phyloP scores from a whole-genome alignment of 495 filamentous ascomycete species.

The Trypethelium eluteriae region DNA sequence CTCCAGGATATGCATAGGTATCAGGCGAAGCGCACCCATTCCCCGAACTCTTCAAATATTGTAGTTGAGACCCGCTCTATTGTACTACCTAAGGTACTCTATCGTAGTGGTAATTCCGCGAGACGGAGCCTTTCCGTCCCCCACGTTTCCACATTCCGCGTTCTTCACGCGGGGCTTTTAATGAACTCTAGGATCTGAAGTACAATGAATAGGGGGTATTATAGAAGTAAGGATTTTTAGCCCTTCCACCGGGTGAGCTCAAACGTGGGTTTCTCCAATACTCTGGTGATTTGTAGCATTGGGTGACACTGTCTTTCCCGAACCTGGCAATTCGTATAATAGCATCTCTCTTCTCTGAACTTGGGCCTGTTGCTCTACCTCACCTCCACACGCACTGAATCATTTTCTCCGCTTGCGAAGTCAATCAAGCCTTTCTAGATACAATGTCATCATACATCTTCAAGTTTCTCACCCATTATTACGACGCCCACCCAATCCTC shows the following conservation, averaged over 20 bases:
- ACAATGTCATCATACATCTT: not conserved
- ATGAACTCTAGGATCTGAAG: not conserved
- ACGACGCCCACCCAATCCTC: conserved; percentile 25
- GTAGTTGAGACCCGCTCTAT: not conserved
- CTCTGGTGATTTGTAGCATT: no score
- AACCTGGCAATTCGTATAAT: no score
- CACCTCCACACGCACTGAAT: not conserved
- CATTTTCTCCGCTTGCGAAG: not conserved
- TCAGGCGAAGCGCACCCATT: no score
- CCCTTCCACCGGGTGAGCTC: no score
- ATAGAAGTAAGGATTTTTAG: no score
- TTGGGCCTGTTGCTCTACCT: no score
- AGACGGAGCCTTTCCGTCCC: not conserved
- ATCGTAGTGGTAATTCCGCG: not conserved
- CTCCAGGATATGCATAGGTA: no score
- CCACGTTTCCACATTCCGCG: not conserved
- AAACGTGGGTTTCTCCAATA: no score
- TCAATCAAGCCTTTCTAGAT: not conserved
- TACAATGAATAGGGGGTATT: no score
- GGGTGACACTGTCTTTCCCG: no score
- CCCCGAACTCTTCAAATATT: not conserved
- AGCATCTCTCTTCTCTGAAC: no score
- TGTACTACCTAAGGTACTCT: no score
- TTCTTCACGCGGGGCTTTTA: not conserved
- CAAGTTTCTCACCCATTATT: not conserved